Evolutionary conservation across 495 filamentous ascomycete genomes (phyloP).

Genomic region (Lentithecium fluviatile): DNA sequence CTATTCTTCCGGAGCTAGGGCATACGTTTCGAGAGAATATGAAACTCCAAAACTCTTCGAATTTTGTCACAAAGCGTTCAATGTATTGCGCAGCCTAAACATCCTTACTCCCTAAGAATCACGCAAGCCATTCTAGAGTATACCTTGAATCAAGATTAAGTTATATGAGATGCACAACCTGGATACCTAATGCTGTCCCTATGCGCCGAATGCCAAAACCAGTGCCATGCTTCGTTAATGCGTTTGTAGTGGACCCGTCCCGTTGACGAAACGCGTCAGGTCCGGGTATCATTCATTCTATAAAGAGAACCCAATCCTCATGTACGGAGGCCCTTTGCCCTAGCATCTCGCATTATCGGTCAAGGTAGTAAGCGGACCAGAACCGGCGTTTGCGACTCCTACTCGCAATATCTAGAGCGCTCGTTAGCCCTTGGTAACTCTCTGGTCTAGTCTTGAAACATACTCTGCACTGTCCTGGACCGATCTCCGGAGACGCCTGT

Average conservation of each 20-base stretch:
- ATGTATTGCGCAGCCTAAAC: too few species aligned
- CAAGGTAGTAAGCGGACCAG: too few species aligned
- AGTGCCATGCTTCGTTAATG: slow-evolving; percentile 8
- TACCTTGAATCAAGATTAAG: too few species aligned
- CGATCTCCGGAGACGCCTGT: slow-evolving; percentile 67
- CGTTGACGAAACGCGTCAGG: neutral
- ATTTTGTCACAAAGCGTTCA: too few species aligned
- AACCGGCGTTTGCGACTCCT: too few species aligned
- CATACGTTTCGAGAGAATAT: too few species aligned
- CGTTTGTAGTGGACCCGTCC: neutral
- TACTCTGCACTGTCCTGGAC: slow-evolving; percentile 58
- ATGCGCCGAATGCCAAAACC: neutral
- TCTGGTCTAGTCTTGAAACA: slow-evolving; percentile 16
- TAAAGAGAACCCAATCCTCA: neutral
- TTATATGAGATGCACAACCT: neutral
- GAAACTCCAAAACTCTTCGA: too few species aligned
- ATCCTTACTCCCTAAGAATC: too few species aligned
- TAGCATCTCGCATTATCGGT: neutral
- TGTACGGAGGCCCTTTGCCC: neutral
- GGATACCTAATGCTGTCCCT: neutral
- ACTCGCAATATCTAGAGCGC: slow-evolving; percentile 1
- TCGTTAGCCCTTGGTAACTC: neutral
- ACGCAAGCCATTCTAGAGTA: too few species aligned
- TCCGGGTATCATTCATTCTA: slow-evolving; percentile 5
- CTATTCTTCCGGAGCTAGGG: too few species aligned